Percentiles rank a stretch among this genome's conserved stretches.
Evolutionary conservation across 1,139 yeast genomes (phyloP).

Genomic region (Taphrina confusa): DNA sequence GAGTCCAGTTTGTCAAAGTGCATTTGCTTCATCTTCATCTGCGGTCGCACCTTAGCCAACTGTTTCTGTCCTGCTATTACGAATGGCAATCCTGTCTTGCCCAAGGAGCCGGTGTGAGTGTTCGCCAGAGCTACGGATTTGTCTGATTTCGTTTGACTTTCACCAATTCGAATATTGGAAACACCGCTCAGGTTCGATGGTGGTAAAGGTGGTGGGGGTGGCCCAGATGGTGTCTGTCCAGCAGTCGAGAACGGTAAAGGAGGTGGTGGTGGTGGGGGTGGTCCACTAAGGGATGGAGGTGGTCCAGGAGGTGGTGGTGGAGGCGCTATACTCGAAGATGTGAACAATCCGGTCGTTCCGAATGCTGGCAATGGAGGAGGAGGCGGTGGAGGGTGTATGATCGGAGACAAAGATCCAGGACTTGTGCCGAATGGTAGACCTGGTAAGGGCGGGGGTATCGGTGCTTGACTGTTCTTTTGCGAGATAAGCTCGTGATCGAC

Average conservation of each 20-base stretch:
- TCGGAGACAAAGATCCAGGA: no score
- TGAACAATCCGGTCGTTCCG: constrained; percentile 44
- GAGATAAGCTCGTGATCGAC: no score
- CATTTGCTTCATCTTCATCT: constrained; percentile 76
- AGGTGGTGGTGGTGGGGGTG: constrained; percentile 46
- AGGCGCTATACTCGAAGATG: constrained; percentile 32
- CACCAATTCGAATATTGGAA: neutral
- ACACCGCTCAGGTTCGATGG: neutral
- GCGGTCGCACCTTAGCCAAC: constrained; percentile 52
- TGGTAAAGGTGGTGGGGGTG: constrained; percentile 41
- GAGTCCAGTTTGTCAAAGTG: constrained; percentile 83
- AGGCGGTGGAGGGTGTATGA: constrained; percentile 41
- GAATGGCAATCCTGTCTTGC: constrained; percentile 36
- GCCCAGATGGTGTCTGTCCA: constrained; percentile 45
- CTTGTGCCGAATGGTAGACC: no score
- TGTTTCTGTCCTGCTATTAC: constrained; percentile 32
- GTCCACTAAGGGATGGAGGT: constrained; percentile 36
- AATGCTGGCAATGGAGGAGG: constrained; percentile 44
- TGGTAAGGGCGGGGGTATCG: no score
- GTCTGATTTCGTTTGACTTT: neutral
- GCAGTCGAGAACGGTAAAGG: constrained; percentile 48
- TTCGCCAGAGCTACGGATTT: neutral
- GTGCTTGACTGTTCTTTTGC: no score
- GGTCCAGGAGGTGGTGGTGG: constrained; percentile 47
- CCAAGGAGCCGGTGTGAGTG: constrained; percentile 35